Evolutionary conservation across 306 rosid species (phyloP).

Genomic region (Sphenostylis stenocarpa): DNA sequence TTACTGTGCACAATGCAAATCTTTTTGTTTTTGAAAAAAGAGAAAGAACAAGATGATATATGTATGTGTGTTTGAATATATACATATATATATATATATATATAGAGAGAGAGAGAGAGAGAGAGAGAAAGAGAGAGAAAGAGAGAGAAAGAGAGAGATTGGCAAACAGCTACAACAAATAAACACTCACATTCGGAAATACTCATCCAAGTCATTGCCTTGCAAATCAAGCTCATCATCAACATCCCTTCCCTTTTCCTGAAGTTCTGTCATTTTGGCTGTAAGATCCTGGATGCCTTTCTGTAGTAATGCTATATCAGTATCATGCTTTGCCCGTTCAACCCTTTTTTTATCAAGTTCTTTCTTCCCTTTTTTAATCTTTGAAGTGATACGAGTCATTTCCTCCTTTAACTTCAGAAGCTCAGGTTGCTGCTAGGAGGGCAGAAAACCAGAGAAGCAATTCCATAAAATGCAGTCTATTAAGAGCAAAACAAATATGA

Average conservation of each 20-base stretch:
- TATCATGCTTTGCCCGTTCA: slow-evolving; percentile 65
- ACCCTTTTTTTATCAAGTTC: slow-evolving; percentile 73
- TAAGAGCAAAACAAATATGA: slow-evolving; percentile 11
- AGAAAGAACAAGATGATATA: too few species aligned
- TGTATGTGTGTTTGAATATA: too few species aligned
- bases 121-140: background rate
- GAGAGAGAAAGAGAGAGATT: background rate
- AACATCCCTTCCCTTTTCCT: slow-evolving; percentile 61
- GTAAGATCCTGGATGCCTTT: slow-evolving; percentile 70
- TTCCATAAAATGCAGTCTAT: background rate
- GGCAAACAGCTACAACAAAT: slow-evolving; percentile 17
- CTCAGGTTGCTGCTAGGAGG: slow-evolving; percentile 84
- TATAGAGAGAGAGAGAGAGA: background rate
- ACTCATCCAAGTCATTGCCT: slow-evolving; percentile 67
- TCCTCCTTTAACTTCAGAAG: slow-evolving; percentile 95
- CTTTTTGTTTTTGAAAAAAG: background rate
- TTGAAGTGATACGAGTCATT: slow-evolving; percentile 79
- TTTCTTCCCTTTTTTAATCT: slow-evolving; percentile 73
- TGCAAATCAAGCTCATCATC: slow-evolving; percentile 69
- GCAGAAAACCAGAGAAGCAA: slow-evolving; percentile 30
- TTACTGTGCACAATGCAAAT: slow-evolving; percentile 29
- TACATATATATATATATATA: background rate
- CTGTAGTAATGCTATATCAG: slow-evolving; percentile 55
- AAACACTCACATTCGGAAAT: slow-evolving; percentile 81
- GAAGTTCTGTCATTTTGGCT: slow-evolving; percentile 63